Conservation (phyloP, 2,329 filamentous ascomycete genomes). For the Nigrospora osmanthi region DNA sequence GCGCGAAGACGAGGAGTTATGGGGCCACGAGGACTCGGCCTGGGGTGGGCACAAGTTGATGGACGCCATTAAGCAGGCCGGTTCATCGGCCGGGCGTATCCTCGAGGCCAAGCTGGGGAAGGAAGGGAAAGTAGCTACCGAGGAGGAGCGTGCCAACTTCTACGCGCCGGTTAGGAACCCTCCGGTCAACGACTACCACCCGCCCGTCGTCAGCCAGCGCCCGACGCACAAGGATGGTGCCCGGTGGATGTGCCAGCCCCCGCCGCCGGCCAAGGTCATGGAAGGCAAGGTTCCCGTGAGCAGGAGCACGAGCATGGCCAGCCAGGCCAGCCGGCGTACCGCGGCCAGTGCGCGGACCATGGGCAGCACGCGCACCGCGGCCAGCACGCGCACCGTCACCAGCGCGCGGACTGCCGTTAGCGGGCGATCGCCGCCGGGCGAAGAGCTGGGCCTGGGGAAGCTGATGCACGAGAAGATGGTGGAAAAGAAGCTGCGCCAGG, state of each 20-base stretch:
- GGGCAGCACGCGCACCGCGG: constrained; percentile 35
- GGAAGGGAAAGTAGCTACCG: constrained; percentile 43
- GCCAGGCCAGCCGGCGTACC: constrained; percentile 39
- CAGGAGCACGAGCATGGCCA: constrained; percentile 51
- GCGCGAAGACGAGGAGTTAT: constrained; percentile 79
- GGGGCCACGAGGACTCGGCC: constrained; percentile 54
- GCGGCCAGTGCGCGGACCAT: constrained; percentile 16
- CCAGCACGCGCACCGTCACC: constrained; percentile 9
- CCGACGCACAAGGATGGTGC: constrained; percentile 63
- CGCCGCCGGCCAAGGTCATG: constrained; percentile 86
- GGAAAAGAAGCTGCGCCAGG: constrained; percentile 36
- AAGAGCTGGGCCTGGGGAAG: constrained; percentile 34
- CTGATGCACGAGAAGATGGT: constrained; percentile 37
- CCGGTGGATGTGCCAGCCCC: constrained; percentile 88
- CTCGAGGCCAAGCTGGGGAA: constrained; percentile 44
- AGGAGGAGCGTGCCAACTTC: constrained; percentile 46
- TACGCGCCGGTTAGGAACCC: constrained; percentile 53
- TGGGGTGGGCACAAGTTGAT: constrained; percentile 47
- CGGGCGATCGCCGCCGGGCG: constrained; percentile 30
- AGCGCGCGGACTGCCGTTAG: constrained; percentile 16
- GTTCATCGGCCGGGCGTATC: constrained; percentile 44
- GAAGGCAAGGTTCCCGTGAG: constrained; percentile 70
- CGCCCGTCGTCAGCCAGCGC: constrained; percentile 72
- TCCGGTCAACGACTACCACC: constrained; percentile 79
- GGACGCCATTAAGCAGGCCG: constrained; percentile 51